Evolutionary conservation across 2,329 filamentous ascomycete genomes (phyloP).

Genomic region (Ascochyta rabiei): DNA sequence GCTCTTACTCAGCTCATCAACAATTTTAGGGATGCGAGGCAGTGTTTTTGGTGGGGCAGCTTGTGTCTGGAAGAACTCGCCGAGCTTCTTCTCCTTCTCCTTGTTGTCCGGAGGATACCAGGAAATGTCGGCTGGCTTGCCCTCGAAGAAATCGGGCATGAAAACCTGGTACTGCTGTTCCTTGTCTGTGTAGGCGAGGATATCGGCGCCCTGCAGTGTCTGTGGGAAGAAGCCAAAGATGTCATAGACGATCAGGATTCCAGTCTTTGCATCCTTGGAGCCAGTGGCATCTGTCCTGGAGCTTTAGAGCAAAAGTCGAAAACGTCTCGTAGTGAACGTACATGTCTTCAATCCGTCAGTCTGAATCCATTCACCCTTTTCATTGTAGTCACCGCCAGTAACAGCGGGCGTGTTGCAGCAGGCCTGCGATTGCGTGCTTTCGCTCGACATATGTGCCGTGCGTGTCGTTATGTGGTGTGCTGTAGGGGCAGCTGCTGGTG

Average conservation of each 20-base stretch:
- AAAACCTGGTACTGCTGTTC: slow-evolving; percentile 79
- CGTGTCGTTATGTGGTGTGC: slow-evolving; percentile 2
- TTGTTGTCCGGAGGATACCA: slow-evolving; percentile 67
- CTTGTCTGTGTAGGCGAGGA: slow-evolving; percentile 68
- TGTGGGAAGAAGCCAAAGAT: slow-evolving; percentile 70
- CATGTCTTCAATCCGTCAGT: slow-evolving; percentile 68
- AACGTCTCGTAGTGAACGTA: slow-evolving; percentile 33
- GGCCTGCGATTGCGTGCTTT: slow-evolving; percentile 46
- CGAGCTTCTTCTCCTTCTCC: slow-evolving; percentile 65
- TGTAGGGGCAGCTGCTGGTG: slow-evolving; percentile 10
- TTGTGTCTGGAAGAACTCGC: slow-evolving; percentile 63
- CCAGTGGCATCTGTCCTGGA: slow-evolving; percentile 59
- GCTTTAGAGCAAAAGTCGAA: background rate
- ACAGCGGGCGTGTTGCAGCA: slow-evolving; percentile 59
- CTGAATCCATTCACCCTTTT: slow-evolving; percentile 64
- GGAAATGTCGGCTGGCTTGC: slow-evolving; percentile 67
- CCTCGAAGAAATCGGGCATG: slow-evolving; percentile 91
- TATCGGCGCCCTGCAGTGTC: slow-evolving; percentile 68
- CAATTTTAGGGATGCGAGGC: slow-evolving; percentile 60
- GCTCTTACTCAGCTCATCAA: slow-evolving; percentile 59
- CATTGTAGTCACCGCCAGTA: slow-evolving; percentile 57
- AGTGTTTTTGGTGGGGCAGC: slow-evolving; percentile 65
- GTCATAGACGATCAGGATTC: slow-evolving; percentile 65
- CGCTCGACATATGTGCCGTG: slow-evolving; percentile 39
- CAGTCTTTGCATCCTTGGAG: slow-evolving; percentile 60